phyloP scores from a whole-genome alignment of 2,329 filamentous ascomycete genomes.

The Aspergillus calidoustus region DNA sequence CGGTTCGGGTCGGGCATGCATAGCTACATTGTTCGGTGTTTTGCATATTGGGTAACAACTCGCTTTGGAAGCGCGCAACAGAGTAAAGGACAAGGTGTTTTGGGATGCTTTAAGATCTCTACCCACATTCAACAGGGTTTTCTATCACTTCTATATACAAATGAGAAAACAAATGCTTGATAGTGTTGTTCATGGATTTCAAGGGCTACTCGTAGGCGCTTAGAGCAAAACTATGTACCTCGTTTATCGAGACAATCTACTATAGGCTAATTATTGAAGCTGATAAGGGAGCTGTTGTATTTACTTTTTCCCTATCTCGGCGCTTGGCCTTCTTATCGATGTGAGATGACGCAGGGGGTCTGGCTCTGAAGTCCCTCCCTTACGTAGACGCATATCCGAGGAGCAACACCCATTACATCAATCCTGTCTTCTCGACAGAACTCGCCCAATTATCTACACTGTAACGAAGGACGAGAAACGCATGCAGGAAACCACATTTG shows the following conservation, averaged over 20 bases:
- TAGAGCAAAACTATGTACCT: too few relatives aligned
- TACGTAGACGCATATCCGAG: not conserved
- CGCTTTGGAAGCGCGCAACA: constrained; percentile 4
- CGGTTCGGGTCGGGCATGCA: constrained; percentile 1
- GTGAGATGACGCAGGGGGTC: not conserved
- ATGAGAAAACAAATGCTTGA: constrained; percentile 3
- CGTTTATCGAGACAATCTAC: not conserved
- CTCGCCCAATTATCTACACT: not conserved
- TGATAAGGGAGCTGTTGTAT: not conserved
- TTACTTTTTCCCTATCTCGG: not conserved
- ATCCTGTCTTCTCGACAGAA: too few relatives aligned
- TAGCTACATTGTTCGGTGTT: constrained; percentile 8
- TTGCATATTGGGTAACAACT: constrained; percentile 10
- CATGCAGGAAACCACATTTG: not conserved
- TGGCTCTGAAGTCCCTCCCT: not conserved
- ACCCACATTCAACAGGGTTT: not conserved
- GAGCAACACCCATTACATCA: not conserved
- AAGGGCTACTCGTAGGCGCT: too few relatives aligned
- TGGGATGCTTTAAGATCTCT: not conserved
- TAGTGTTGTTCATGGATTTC: too few relatives aligned
- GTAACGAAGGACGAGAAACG: not conserved
- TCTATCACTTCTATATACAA: not conserved
- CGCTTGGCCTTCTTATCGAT: not conserved
- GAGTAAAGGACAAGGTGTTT: constrained; percentile 9
- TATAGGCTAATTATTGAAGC: not conserved